Conservation (phyloP, 1,284 basidiomycete species). For the Puccinia sorghi region DNA sequence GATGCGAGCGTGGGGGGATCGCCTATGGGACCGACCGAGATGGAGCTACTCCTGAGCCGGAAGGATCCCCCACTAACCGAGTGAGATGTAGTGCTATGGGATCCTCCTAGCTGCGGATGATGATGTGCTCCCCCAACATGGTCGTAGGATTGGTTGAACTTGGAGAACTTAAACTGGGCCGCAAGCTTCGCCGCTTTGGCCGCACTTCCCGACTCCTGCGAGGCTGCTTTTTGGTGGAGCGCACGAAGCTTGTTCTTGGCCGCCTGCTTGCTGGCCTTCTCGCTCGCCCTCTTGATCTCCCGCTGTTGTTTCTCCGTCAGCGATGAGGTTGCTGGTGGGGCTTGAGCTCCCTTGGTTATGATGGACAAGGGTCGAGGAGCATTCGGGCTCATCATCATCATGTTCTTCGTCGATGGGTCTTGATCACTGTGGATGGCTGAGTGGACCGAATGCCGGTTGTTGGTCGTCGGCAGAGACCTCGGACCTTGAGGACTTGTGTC, state of each 20-base stretch:
- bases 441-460: conserved; percentile 5
- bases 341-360: conserved; percentile 26
- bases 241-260: conserved; percentile 6
- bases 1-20: neutral
- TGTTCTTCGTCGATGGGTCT: neutral
- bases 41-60: neutral
- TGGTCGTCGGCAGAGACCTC: neutral
- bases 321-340: conserved; percentile 16
- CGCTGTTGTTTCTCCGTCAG: conserved; percentile 38
- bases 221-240: neutral
- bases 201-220: neutral
- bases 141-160: neutral
- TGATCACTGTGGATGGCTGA: neutral
- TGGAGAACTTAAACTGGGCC: neutral
- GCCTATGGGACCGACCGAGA: neutral
- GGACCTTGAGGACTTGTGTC: neutral
- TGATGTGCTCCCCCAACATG: neutral
- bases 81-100: neutral
- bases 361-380: neutral
- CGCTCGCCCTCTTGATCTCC: conserved; percentile 43
- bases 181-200: neutral
- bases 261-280: conserved; percentile 26
- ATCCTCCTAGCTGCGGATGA: neutral
- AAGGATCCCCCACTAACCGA: neutral
- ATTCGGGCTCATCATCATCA: neutral